phyloP scores from a whole-genome alignment of 169 alveolate species.

The Toxoplasma gondii region DNA sequence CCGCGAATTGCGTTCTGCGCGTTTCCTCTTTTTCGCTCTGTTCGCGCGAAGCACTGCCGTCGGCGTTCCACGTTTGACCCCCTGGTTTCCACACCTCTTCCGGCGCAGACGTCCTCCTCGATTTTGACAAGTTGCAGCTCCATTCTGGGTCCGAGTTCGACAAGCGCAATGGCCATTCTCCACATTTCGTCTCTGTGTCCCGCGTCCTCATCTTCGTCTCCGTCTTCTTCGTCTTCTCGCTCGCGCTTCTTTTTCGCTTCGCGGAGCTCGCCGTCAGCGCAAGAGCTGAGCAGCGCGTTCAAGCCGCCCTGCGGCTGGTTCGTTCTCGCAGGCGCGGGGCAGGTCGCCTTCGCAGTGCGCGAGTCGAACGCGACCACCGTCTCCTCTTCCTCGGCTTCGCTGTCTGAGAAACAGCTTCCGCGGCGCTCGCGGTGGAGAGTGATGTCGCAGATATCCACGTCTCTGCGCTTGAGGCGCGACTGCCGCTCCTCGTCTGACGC shows the following conservation, averaged over 20 bases:
- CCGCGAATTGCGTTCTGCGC: too few species aligned
- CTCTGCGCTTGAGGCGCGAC: background rate
- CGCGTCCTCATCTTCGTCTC: background rate
- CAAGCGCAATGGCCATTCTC: slow-evolving; percentile 57
- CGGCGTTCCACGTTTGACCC: background rate
- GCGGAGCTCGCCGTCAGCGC: background rate
- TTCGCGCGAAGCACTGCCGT: too few species aligned
- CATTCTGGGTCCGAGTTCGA: slow-evolving; percentile 76
- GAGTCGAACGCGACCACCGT: background rate
- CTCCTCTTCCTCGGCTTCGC: slow-evolving; percentile 15
- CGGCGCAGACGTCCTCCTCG: slow-evolving; percentile 77
- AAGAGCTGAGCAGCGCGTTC: background rate
- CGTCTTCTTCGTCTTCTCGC: background rate
- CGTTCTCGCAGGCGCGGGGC: background rate
- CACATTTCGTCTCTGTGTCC: background rate
- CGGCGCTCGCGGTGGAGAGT: background rate
- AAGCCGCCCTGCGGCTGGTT: background rate
- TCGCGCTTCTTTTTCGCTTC: background rate
- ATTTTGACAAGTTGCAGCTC: slow-evolving; percentile 69
- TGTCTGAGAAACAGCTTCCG: background rate
- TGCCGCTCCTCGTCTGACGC: background rate
- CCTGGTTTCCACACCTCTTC: slow-evolving; percentile 38
- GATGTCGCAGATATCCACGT: background rate
- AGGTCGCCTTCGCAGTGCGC: slow-evolving; percentile 7
- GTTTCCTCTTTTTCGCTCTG: too few species aligned